Evolutionary conservation across 345 rosid species (phyloP), one percentile per base, ranked within the genome.

Genomic region (Acer campestre): DNA sequence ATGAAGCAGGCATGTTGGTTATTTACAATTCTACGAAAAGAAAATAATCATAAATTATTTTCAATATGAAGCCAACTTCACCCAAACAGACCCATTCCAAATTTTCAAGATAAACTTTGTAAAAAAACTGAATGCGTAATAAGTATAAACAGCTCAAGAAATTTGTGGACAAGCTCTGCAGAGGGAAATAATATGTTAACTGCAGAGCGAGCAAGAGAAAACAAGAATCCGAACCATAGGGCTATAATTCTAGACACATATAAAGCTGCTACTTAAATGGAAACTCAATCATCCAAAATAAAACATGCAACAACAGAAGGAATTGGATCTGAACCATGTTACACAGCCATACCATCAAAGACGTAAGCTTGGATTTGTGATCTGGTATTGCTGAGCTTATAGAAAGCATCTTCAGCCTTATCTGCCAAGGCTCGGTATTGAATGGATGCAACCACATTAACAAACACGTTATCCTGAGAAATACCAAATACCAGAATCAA

Each of bases 371-470:
- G 87, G 40, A 85, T 85, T 70, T 85, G 85, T 0, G 73, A 78
- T 77, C 77, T 80, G 64, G 87, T 85, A 66, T 85, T 85, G 67
- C 76, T 82, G 70, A 85, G 87, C 87, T 75, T 85, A 68, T 85
- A 85, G 77, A 74, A 85, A 66, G 87, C 87, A 74, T 85, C 85
- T 12, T 72, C 23, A 10, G 87, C 87, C 73, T 85, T 85, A 2
- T 85, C 74, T 49, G 85, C 77, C 53, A 82, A 68, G 12, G 85
- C 87, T 23, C 87, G 83, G 61, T 82, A 85, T 59, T 85, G 85
- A 77, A 85, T 74, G 49, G 87, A 85, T 18, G 87, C 87, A 77
- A 85, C 87, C 77, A 82, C 87, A 29, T 80, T 85, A 38, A 85
- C 87, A 63, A 85, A 85, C 20, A 85, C 87, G 67, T 85, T 85